Base-by-base conservation (phyloP, 2,329 filamentous ascomycete species). In the Tolypocladium capitatum region DNA sequence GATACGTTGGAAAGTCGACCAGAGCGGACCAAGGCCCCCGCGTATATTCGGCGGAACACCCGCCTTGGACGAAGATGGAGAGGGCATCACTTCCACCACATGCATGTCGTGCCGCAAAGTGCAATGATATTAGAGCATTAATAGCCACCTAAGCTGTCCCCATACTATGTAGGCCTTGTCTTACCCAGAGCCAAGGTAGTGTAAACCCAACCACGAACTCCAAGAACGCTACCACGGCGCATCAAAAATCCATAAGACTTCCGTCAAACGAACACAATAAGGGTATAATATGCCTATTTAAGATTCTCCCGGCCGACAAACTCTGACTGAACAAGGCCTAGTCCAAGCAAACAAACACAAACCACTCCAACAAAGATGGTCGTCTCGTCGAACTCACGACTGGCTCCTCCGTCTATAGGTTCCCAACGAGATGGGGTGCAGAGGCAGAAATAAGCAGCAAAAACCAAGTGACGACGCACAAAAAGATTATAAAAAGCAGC, bases 211-310 rank as follows among this genome's bases (percentile, higher is more conserved):
- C 38, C 24, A 13, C 24, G 18, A 18, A 30, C 9, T 16, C 24
- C 31, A 27, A 5, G 11, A 32, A 21, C 18, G 21, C 31, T 27
- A 13, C 16, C 43, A 33, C 18, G 5, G 7, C n/a, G 32, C 18
- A 34, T 35, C 32, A 34, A n/a, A 34, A n/a, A 45, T 45, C 43
- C 32, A 6, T 11, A 3, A n/a, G 5, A 28, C 10, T 45, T 28
- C 43, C 32, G 27, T 3, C 31, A 16, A 33, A 35, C 38, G 31
- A 31, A 5, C 18, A 45, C 43, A 45, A 35, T 16, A 45, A 33
- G 43, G 43, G 43, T 45, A 45, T 45, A 45, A 35, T 32, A 45
- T 45, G 43, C 43, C 43, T 45, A 45, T 35, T 24, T 45, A n/a
- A 35, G 14, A 34, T 13, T 30, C 5, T 9, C 11, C 21, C 18